These are phyloP conservation scores for Paramarasmius palmivorus DNA, from an alignment of 1,284 basidiomycete genomes.

Conservation along the genomic window DNA sequence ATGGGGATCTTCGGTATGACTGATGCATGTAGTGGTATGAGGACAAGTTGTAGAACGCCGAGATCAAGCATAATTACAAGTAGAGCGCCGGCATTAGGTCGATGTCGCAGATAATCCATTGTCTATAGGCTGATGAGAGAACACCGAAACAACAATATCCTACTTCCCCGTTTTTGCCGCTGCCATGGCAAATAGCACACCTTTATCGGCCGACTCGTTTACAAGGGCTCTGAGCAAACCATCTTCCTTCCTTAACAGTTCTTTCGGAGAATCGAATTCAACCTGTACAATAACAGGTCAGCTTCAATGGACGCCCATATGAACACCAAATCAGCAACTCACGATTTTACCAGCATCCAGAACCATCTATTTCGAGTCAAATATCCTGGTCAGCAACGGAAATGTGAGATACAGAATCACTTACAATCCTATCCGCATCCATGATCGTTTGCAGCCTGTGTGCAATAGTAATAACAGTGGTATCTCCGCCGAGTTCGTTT, in stretches of 20 bases:
- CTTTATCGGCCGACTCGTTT: constrained; percentile 39
- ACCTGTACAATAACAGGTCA: constrained; percentile 15
- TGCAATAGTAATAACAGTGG: constrained; percentile 65
- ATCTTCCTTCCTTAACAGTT: constrained; percentile 45
- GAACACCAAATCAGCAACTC: constrained; percentile 4
- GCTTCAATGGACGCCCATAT: background rate
- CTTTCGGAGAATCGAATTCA: constrained; percentile 47
- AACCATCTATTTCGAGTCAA: constrained; percentile 28
- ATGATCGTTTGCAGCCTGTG: constrained; percentile 32
- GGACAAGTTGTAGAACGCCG: too few relatives aligned
- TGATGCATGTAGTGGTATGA: too few relatives aligned
- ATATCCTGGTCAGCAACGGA: constrained; percentile 3
- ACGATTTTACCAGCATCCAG: constrained; percentile 37
- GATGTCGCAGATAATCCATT: too few relatives aligned
- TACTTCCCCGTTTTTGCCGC: too few relatives aligned
- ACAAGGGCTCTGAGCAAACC: constrained; percentile 50
- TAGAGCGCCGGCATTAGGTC: too few relatives aligned
- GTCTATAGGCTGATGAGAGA: too few relatives aligned
- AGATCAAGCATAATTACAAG: too few relatives aligned
- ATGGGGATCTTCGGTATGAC: too few relatives aligned
- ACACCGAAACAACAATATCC: too few relatives aligned
- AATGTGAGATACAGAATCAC: background rate
- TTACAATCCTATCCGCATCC: constrained; percentile 15
- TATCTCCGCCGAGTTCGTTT: constrained; percentile 50
- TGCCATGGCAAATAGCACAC: constrained; percentile 27